Percentiles rank a stretch among this genome's conserved stretches.
phyloP scores from a whole-genome alignment of 306 rosid species.

The Pterocarpus santalinus region DNA sequence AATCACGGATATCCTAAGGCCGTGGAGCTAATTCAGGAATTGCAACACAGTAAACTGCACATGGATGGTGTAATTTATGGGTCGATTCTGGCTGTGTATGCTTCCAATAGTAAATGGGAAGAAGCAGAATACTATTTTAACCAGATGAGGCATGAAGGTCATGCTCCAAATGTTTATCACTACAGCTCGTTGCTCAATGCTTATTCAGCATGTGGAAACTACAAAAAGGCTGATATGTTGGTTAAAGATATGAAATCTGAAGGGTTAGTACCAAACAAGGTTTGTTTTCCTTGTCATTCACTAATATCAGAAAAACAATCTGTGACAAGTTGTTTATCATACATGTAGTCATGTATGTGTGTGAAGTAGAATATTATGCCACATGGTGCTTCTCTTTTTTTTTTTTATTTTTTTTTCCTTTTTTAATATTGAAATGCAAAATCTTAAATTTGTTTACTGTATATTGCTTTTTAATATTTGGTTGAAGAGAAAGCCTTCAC shows the following conservation, averaged over 20 bases:
- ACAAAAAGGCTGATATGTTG: conserved; percentile 74
- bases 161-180: conserved; percentile 75
- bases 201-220: conserved; percentile 71
- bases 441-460: background rate
- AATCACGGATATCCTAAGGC: conserved; percentile 82
- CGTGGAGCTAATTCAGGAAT: conserved; percentile 77
- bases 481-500: background rate
- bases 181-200: conserved; percentile 93
- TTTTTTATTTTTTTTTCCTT: background rate
- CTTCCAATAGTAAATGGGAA: conserved; percentile 79
- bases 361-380: no score
- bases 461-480: conserved; percentile 20
- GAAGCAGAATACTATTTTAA: conserved; percentile 84
- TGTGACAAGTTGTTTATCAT: background rate
- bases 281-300: conserved; percentile 68
- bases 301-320: background rate
- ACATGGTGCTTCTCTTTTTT: background rate
- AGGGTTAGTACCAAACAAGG: conserved; percentile 96
- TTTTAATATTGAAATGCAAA: background rate
- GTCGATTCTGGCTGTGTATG: conserved; percentile 84
- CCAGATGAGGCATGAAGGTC: conserved; percentile 84
- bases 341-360: no score
- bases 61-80: conserved; percentile 89
- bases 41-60: conserved; percentile 61
- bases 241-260: conserved; percentile 80